These are phyloP conservation scores for Achaetomiella virescens DNA, from an alignment of 495 filamentous ascomycete species.

Conservation along the genomic window DNA sequence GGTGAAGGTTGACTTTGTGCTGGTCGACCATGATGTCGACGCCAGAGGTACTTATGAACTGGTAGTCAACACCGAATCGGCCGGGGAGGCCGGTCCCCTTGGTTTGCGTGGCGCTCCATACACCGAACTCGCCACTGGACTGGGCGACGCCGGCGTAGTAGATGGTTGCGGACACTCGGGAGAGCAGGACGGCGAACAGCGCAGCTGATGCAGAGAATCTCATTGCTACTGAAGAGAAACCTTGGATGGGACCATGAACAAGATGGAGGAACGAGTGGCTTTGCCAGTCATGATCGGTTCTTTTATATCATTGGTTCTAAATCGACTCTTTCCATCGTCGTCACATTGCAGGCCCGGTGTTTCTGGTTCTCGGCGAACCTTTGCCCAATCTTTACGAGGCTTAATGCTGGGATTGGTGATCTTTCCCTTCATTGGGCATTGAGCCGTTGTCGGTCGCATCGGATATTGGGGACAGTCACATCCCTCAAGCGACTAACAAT, in stretches of 20 bases:
- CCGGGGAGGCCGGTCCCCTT: conserved; percentile 45
- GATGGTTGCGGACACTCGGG: conserved; percentile 40
- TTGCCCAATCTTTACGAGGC: neutral
- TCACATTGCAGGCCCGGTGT: neutral
- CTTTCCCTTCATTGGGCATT: neutral
- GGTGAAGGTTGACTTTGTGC: conserved; percentile 47
- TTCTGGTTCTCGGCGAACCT: neutral
- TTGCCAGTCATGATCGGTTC: too few species aligned
- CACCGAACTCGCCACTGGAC: conserved; percentile 49
- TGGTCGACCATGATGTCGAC: conserved; percentile 44
- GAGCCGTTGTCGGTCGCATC: neutral
- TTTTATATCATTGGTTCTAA: too few species aligned
- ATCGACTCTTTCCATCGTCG: too few species aligned
- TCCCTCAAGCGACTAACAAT: neutral
- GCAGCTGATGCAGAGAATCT: conserved; percentile 20
- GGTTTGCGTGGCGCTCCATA: conserved; percentile 33
- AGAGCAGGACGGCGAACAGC: conserved; percentile 24
- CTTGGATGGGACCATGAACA: too few species aligned
- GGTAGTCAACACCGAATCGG: conserved; percentile 44
- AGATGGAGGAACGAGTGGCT: too few species aligned
- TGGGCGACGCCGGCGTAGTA: conserved; percentile 51
- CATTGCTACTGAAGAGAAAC: too few species aligned
- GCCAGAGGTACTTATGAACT: conserved; percentile 43
- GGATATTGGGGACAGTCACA: neutral
- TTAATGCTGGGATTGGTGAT: neutral